Evolutionary conservation across 495 filamentous ascomycete genomes (phyloP), one percentile per base, ranked within the genome.

Genomic region (Xylaria flabelliformis): DNA sequence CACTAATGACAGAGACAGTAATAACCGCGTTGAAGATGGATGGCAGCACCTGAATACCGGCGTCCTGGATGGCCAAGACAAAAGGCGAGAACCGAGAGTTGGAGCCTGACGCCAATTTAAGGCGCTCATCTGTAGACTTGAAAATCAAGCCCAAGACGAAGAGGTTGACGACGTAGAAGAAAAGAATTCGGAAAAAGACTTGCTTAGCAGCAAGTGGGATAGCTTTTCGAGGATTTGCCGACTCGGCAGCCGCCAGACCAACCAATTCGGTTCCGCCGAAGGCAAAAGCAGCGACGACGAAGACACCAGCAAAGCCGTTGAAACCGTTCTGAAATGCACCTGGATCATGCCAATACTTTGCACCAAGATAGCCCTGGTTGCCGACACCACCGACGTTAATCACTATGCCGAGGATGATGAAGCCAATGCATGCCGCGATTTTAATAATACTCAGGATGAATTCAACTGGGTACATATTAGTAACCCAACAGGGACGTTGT

Each of bases 111-210:
- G 83, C 67, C 62, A 81, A 80, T 73, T 70, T 10, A 73, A 85
- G 72, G 51, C 82, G 73, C 1, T 86, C 87, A 74, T 86, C 80
- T 67, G 74, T 56, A 9, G 74, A 74, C 2, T 70, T 76, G 10
- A 87, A 75, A 65, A 91, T 81, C 56, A 92, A 81, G 42, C 90
- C 90, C 36, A 91, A 78, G 64, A 91, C 79, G 78, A 90, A 86
- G 26, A 91, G 82, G 61, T 85, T 87, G 61, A 91, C 74, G 58
- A 91, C 81, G 81, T 97, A 97, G 85, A 97, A 97, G 83, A 97
- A 88, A 67, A 91, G 79, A 77, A 97, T 93, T 64, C 94, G 92
- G 85, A 92, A 95, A 81, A 97, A 95, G 67, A 93, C 93, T 68
- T 93, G 89, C 55, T 91, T 91, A 12, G 91, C 91, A 6, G 94